Conservation (phyloP, 192 early-diverging fungal species). For the Pilaira anomala region DNA sequence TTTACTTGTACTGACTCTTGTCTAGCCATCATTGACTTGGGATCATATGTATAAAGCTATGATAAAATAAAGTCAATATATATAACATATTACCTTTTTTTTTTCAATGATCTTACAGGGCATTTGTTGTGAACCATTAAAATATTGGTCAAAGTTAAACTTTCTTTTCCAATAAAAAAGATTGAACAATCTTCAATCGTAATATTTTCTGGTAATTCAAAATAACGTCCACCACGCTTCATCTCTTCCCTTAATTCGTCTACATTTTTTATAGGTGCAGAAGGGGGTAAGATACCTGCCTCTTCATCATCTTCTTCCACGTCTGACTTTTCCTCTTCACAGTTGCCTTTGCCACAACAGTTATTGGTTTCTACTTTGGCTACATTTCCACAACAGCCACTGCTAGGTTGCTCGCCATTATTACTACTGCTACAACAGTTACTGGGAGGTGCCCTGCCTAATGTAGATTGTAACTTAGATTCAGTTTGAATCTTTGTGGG, state of each 20-base stretch:
- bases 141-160: conserved; percentile 81
- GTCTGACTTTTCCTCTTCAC: neutral
- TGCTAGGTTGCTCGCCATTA: neutral
- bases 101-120: conserved; percentile 27
- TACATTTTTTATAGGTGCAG: neutral
- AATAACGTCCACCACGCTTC: conserved; percentile 46
- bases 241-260: conserved; percentile 9
- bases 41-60: conserved; percentile 68
- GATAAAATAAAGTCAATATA: conserved; percentile 12
- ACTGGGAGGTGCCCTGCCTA: neutral
- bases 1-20: conserved; percentile 58
- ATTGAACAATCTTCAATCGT: conserved; percentile 63
- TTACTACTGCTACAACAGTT: neutral
- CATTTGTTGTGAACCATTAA: conserved; percentile 72
- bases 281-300: neutral
- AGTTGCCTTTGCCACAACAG: neutral
- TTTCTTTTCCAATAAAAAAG: conserved; percentile 84
- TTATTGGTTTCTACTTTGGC: neutral
- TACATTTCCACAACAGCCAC: neutral
- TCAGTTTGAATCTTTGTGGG: conserved; percentile 45
- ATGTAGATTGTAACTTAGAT: conserved; percentile 30
- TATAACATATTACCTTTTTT: neutral
- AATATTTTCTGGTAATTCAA: conserved; percentile 45
- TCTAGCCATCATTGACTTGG: conserved; percentile 48
- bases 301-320: conserved; percentile 1